Evolutionary conservation across 2,329 filamentous ascomycete species (phyloP).

Genomic region (Pseudogymnoascus sp.): DNA sequence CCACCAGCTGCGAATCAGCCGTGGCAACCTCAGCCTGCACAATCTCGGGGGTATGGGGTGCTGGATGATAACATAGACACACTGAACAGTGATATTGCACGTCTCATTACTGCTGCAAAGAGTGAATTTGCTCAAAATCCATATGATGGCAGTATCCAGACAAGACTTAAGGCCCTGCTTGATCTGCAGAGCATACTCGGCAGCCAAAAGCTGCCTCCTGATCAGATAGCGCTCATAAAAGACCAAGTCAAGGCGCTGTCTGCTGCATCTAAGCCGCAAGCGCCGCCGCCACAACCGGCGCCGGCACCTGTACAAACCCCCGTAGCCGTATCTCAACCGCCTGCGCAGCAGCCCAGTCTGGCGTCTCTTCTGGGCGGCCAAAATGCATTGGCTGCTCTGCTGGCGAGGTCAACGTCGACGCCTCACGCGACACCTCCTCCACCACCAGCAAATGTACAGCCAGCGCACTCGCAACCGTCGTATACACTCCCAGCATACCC

Average conservation of each 20-base stretch:
- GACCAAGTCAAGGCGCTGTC: conserved; percentile 71
- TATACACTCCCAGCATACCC: conserved; percentile 30
- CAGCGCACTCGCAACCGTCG: conserved; percentile 40
- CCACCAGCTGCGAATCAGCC: conserved; percentile 30
- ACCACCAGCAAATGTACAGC: conserved; percentile 30
- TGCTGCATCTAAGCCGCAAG: conserved; percentile 27
- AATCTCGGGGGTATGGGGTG: conserved; percentile 21
- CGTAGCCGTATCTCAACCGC: conserved; percentile 18
- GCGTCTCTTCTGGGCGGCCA: conserved; percentile 46
- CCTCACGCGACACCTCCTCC: conserved; percentile 38
- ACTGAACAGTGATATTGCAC: conserved; percentile 75
- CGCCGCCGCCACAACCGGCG: conserved; percentile 25
- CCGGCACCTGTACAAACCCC: conserved; percentile 20
- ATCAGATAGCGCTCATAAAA: conserved; percentile 77
- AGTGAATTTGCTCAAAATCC: conserved; percentile 67
- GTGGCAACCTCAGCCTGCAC: conserved; percentile 25
- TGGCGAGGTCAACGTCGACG: conserved; percentile 44
- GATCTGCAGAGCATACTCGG: conserved; percentile 76
- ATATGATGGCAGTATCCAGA: conserved; percentile 66
- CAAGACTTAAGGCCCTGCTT: conserved; percentile 73
- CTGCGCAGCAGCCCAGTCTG: conserved; percentile 34
- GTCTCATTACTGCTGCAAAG: conserved; percentile 64
- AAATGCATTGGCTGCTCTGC: conserved; percentile 44
- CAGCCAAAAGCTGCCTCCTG: conserved; percentile 65
- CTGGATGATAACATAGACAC: conserved; percentile 56